A percentile compares a stretch with the other conserved stretches of the same genome.
Conservation (phyloP, 176 grass and related monocot genomes). For the Carex parvula region DNA sequence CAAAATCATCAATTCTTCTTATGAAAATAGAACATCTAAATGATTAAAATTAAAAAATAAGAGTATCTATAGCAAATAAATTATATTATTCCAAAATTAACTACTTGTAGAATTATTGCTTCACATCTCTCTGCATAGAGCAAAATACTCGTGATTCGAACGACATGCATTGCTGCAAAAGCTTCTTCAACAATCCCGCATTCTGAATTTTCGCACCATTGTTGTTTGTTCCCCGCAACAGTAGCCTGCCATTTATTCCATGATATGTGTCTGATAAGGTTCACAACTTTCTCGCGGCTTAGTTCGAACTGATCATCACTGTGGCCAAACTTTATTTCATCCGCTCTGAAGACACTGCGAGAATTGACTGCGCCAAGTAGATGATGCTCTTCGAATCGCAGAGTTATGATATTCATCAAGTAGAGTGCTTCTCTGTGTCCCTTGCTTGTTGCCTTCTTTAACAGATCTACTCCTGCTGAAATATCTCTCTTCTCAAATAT, state of each 20-base stretch:
- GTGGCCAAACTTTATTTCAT: background rate
- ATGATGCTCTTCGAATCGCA: background rate
- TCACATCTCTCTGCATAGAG: background rate
- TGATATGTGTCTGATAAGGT: background rate
- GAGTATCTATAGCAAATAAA: too few relatives aligned
- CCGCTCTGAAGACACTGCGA: background rate
- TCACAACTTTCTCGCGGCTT: background rate
- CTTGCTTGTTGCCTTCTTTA: background rate
- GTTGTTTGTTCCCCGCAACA: background rate
- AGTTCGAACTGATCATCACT: background rate
- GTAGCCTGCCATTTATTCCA: background rate
- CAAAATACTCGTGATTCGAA: background rate
- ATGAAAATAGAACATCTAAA: too few relatives aligned
- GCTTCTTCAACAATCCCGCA: background rate
- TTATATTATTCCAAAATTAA: too few relatives aligned
- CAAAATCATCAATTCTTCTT: too few relatives aligned
- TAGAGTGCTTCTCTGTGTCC: background rate
- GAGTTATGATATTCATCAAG: background rate
- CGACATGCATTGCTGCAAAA: background rate
- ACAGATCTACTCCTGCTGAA: background rate
- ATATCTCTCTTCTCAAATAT: background rate
- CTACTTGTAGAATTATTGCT: background rate
- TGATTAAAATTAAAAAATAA: too few relatives aligned
- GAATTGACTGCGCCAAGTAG: background rate
- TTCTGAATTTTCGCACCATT: background rate